These are phyloP conservation scores for Oryza australiensis DNA, from an alignment of 176 grass and related monocot species.

Conservation along the genomic window DNA sequence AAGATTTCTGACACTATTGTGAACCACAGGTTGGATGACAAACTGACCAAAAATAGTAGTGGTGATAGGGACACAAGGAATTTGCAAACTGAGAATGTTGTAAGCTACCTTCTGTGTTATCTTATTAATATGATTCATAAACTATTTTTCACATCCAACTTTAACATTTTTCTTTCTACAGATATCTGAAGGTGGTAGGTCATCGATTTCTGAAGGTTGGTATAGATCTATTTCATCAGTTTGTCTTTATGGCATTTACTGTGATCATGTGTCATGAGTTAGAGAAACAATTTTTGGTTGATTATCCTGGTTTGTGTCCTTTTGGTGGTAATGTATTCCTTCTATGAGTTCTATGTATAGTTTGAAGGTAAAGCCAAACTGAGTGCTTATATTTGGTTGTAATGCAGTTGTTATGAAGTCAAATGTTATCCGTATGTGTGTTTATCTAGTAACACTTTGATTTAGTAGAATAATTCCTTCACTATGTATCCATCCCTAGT, in stretches of 20 bases:
- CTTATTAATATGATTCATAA: neutral
- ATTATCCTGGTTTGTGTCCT: neutral
- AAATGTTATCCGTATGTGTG: constrained; percentile 15
- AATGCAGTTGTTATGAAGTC: neutral
- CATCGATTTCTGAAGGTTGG: constrained; percentile 54
- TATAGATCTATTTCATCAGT: constrained; percentile 14
- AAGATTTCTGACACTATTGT: constrained; percentile 11
- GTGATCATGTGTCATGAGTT: constrained; percentile 5
- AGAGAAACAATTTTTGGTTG: neutral
- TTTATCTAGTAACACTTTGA: neutral
- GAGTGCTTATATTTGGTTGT: neutral
- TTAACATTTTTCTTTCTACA: constrained; percentile 1
- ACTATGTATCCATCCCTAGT: neutral
- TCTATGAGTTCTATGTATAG: neutral
- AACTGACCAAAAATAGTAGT: constrained; percentile 39
- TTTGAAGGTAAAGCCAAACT: neutral
- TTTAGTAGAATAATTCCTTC: constrained; percentile 17
- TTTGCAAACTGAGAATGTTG: constrained; percentile 34
- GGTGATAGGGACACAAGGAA: constrained; percentile 28
- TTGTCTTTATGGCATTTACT: neutral
- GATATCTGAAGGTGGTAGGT: constrained; percentile 28
- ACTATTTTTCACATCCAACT: neutral
- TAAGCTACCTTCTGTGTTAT: constrained; percentile 24
- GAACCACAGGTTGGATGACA: constrained; percentile 46
- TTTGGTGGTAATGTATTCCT: neutral